Conservation (phyloP, 768 basidiomycete species). For the Trametes cinnabarina region DNA sequence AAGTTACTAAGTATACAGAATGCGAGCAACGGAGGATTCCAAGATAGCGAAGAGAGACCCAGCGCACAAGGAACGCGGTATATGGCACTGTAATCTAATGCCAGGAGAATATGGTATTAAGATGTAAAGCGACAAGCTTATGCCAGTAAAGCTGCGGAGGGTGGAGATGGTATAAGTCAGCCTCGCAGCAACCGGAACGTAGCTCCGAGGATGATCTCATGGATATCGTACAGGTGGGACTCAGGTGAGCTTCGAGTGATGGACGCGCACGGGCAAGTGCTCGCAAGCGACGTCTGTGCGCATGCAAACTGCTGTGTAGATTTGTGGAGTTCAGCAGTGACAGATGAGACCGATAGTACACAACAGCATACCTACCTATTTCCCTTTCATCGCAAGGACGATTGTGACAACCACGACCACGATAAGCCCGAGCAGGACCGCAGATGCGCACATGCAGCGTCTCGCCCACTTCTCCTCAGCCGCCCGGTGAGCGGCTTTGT, state of each 20-base stretch:
- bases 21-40: too few relatives aligned
- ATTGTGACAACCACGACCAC: not conserved
- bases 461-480: conserved; percentile 16
- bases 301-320: too few relatives aligned
- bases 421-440: not conserved
- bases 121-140: too few relatives aligned
- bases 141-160: too few relatives aligned
- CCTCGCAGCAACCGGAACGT: too few relatives aligned
- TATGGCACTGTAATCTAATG: not conserved
- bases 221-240: not conserved
- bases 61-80: not conserved
- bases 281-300: too few relatives aligned
- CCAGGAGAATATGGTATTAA: too few relatives aligned
- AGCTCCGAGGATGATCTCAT: too few relatives aligned
- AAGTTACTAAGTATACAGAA: not conserved
- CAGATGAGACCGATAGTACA: too few relatives aligned
- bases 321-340: not conserved
- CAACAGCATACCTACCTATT: not conserved
- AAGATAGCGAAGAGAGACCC: too few relatives aligned
- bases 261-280: too few relatives aligned
- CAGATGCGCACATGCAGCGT: conserved; percentile 9
- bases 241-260: not conserved
- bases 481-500: conserved; percentile 4
- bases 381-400: conserved; percentile 4
- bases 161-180: too few relatives aligned